Evolutionary conservation across 192 early-diverging fungal genomes (phyloP), one percentile per base, ranked within the genome.

Genomic region (Rhizoclosmatium globosum): DNA sequence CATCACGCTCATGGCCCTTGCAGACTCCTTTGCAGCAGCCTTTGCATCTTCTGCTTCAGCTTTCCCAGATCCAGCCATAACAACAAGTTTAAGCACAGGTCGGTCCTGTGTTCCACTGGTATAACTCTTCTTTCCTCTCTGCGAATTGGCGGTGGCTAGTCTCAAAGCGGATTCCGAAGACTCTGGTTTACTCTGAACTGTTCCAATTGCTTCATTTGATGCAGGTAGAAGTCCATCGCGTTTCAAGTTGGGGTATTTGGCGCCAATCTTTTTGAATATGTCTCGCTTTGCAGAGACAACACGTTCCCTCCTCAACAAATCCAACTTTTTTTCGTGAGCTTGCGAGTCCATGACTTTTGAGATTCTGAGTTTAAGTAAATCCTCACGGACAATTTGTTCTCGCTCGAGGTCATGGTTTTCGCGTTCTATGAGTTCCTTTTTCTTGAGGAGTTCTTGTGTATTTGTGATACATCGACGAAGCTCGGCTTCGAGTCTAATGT

Each of bases 341-440:
- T 86, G 74, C 4, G 79, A 46, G 13, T 84, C 64, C 19, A 48
- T 56, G 23, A 89, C 78, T 38, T 58, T 71, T 9, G 68, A 7
- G 13, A 87, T 56, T 39, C 88, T 77, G 15, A 89, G 38, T 45
- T 64, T 6, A 31, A 89, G 64, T 0, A 89, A 47, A 67, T 87
- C 86, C 23, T 79, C 57, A 13, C 86, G 77, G 3, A 89, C 71
- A 43, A 45, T 47, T 39, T 81, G 65, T 19, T 87, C 84, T 1
- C 86, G 67, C 44, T 44, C 68, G 38, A 89, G 73, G 64, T 84
- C 83, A 15, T 42, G 17, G 81, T 88, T 89, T 68, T 85, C 69
- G 4, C 50, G 17, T 64, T 82, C 79, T 4, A 89, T 71, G 21
- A 45, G 3, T 6, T 82, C 81, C 57, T 86, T 89, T 58, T 71